Conservation (phyloP, 169 alveolate species). For the Eimeria acervulina region DNA sequence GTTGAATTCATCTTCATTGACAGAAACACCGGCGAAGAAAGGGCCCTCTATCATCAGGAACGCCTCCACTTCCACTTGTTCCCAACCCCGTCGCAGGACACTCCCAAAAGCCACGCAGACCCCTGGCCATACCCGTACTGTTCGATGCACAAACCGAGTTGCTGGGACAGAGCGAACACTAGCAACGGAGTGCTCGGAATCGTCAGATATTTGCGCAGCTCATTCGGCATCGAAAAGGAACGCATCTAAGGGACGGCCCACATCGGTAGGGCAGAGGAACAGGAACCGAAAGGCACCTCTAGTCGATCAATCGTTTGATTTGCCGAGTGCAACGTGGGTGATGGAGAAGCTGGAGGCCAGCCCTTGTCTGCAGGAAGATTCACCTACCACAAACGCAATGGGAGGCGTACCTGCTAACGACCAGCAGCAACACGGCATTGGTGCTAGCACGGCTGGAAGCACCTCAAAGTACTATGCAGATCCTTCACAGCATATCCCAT, state of each 20-base stretch:
- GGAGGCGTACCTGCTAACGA: neutral
- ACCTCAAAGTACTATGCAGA: neutral
- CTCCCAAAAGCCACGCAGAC: constrained; percentile 13
- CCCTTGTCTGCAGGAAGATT: neutral
- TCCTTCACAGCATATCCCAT: neutral
- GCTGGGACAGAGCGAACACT: neutral
- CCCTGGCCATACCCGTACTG: constrained; percentile 5
- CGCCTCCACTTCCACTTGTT: neutral
- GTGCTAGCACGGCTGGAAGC: neutral
- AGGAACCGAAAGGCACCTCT: constrained; percentile 38
- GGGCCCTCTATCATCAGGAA: neutral
- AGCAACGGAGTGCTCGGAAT: neutral
- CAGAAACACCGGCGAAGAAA: neutral
- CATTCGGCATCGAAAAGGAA: neutral
- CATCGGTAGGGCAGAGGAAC: neutral
- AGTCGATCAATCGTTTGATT: constrained; percentile 48
- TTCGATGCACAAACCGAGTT: constrained; percentile 25
- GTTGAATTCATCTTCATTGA: neutral
- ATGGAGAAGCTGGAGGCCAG: neutral
- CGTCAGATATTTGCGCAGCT: neutral
- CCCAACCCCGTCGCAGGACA: constrained; percentile 53
- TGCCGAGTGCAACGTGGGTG: neutral
- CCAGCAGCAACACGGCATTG: neutral
- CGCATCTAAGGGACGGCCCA: neutral
- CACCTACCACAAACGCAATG: neutral